Conservation (phyloP, 2,329 filamentous ascomycete species). For the Cadophora luteo-olivacea region DNA sequence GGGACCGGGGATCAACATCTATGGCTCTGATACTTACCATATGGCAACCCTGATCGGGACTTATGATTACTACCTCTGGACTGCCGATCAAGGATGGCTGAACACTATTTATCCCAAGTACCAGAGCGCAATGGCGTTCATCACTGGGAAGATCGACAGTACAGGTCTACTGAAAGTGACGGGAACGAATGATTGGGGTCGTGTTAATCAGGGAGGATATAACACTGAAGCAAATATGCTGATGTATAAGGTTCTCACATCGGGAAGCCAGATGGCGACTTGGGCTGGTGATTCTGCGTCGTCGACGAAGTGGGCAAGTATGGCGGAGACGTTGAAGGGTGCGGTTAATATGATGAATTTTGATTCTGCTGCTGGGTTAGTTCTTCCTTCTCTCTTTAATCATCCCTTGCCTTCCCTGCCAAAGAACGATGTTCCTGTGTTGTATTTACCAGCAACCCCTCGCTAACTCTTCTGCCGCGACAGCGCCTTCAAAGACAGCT, state of each 20-base stretch:
- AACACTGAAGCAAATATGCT: conserved; percentile 44
- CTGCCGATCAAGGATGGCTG: conserved; percentile 58
- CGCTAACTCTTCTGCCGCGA: conserved; percentile 26
- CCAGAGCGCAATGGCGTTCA: conserved; percentile 52
- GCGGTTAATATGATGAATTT: conserved; percentile 37
- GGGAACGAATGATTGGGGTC: conserved; percentile 41
- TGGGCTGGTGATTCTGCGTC: conserved; percentile 45
- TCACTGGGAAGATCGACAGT: conserved; percentile 52
- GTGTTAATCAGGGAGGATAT: conserved; percentile 39
- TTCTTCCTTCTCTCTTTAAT: background rate
- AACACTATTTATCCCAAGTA: conserved; percentile 56
- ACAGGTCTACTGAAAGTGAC: conserved; percentile 43
- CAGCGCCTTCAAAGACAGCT: conserved; percentile 43
- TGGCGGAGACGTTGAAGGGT: conserved; percentile 33
- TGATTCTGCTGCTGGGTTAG: conserved; percentile 35
- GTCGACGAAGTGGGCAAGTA: conserved; percentile 27
- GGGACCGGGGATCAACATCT: conserved; percentile 51
- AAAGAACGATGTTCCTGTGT: too few relatives aligned
- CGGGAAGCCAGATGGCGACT: conserved; percentile 52
- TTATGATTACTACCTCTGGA: conserved; percentile 64
- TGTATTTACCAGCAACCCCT: background rate
- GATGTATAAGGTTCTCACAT: conserved; percentile 54
- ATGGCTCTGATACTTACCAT: conserved; percentile 59
- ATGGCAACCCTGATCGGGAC: conserved; percentile 63
- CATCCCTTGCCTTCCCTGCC: background rate